phyloP scores from a whole-genome alignment of 805 yeast genomes.

The Suhomyces sp. region DNA sequence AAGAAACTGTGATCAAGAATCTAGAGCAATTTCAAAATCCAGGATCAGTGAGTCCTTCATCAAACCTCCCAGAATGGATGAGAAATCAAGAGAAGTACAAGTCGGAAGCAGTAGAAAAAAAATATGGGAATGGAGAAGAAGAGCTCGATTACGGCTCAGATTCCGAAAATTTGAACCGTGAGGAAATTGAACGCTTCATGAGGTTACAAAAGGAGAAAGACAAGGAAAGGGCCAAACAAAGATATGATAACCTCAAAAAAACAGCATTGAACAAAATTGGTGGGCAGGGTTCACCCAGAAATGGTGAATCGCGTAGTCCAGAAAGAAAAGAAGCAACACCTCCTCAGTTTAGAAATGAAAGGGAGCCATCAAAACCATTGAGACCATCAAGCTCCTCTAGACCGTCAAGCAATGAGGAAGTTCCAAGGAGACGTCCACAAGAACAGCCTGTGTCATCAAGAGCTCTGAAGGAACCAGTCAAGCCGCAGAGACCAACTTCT shows the following conservation, averaged over 20 bases:
- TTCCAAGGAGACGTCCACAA: too few relatives aligned
- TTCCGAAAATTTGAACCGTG: conserved; percentile 45
- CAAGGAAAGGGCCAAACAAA: conserved; percentile 30
- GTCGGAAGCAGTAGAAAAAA: conserved; percentile 35
- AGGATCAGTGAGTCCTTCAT: conserved; percentile 18
- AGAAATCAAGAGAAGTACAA: conserved; percentile 51
- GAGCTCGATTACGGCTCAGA: conserved; percentile 45
- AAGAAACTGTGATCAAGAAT: conserved; percentile 60
- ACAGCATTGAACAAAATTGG: conserved; percentile 13
- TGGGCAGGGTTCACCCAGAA: too few relatives aligned
- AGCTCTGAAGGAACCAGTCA: too few relatives aligned
- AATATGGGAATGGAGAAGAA: conserved; percentile 29
- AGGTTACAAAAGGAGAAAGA: conserved; percentile 36
- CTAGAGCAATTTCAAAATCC: conserved; percentile 52
- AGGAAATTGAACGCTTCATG: conserved; percentile 40
- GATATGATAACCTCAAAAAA: conserved; percentile 19
- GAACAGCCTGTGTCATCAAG: too few relatives aligned
- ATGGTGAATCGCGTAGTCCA: background rate
- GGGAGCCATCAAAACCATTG: too few relatives aligned
- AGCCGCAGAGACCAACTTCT: too few relatives aligned
- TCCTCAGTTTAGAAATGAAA: too few relatives aligned
- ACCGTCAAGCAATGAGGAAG: too few relatives aligned
- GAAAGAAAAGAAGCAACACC: too few relatives aligned
- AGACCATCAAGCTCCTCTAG: too few relatives aligned
- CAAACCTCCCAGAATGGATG: conserved; percentile 73